These are phyloP conservation scores for Neurospora tetraspora DNA, from an alignment of 495 filamentous ascomycete species.

Conservation along the genomic window DNA sequence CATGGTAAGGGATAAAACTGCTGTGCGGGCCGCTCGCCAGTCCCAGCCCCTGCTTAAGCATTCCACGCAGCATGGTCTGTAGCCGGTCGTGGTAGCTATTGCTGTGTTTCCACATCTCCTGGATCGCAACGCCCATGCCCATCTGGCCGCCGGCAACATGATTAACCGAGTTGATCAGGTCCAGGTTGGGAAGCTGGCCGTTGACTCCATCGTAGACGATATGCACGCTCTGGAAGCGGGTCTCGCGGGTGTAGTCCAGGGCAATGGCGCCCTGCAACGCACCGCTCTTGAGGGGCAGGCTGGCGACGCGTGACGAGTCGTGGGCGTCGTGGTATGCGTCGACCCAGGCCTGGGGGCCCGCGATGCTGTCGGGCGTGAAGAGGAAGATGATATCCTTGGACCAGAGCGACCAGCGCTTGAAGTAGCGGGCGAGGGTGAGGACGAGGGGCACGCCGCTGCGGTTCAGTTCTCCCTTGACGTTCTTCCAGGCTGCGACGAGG, in stretches of 20 bases:
- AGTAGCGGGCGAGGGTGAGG: constrained; percentile 82
- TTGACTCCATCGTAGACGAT: constrained; percentile 95
- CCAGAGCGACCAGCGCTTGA: constrained; percentile 96
- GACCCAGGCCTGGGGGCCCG: constrained; percentile 92
- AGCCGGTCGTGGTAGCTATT: constrained; percentile 77
- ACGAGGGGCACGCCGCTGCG: constrained; percentile 76
- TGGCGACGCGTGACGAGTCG: constrained; percentile 49
- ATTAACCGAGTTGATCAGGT: constrained; percentile 90
- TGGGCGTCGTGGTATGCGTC: constrained; percentile 94
- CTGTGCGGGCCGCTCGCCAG: constrained; percentile 87
- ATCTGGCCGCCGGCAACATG: constrained; percentile 84
- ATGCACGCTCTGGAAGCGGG: constrained; percentile 75
- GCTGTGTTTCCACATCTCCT: constrained; percentile 78
- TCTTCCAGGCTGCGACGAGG: constrained; percentile 79
- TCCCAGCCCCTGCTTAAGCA: constrained; percentile 84
- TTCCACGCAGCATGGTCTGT: constrained; percentile 82
- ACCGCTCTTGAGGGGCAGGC: constrained; percentile 85
- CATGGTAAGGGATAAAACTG: constrained; percentile 94
- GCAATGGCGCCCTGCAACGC: constrained; percentile 87
- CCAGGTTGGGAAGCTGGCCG: constrained; percentile 88
- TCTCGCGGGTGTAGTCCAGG: constrained; percentile 82
- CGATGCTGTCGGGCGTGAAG: constrained; percentile 76
- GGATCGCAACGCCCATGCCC: constrained; percentile 71
- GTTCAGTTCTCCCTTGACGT: constrained; percentile 71
- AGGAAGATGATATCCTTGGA: constrained; percentile 97